These are phyloP conservation scores for Microbotryum silenes-acaulis DNA, from an alignment of 1,284 basidiomycete species.

Conservation along the genomic window DNA sequence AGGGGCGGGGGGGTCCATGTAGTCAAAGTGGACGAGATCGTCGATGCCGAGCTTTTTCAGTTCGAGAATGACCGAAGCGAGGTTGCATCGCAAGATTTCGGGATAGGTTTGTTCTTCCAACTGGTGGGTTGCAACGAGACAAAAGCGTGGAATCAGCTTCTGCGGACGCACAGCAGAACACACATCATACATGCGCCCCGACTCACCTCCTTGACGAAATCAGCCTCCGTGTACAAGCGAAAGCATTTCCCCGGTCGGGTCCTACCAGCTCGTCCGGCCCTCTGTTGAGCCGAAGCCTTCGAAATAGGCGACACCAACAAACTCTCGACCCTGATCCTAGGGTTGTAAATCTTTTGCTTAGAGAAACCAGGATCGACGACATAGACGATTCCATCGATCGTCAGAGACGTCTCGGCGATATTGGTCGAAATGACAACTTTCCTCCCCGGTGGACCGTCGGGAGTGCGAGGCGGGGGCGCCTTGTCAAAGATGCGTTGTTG, in stretches of 20 bases:
- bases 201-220: conserved; percentile 71
- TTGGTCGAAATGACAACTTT: conserved; percentile 96
- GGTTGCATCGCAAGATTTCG: conserved; percentile 84
- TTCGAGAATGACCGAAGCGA: conserved; percentile 90
- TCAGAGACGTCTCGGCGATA: conserved; percentile 95
- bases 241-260: conserved; percentile 97
- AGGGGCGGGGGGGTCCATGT: conserved; percentile 93
- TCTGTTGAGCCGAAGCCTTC: conserved; percentile 90
- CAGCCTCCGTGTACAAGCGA: conserved; percentile 91
- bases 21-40: conserved; percentile 69
- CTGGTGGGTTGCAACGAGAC: conserved; percentile 32
- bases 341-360: conserved; percentile 96
- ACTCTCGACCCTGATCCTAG: conserved; percentile 89
- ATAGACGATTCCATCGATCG: conserved; percentile 98
- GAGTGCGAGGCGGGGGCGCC: conserved; percentile 56
- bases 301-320: conserved; percentile 91
- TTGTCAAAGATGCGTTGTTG: conserved; percentile 94
- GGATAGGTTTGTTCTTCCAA: conserved; percentile 95
- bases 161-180: too few species aligned
- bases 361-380: conserved; percentile 97
- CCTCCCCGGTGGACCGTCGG: conserved; percentile 71
- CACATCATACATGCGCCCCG: background rate
- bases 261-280: conserved; percentile 91
- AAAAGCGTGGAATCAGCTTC: background rate
- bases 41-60: conserved; percentile 78